These are phyloP conservation scores for Cyberlindnera euphorbiae DNA, from an alignment of 805 yeast genomes.

Conservation along the genomic window DNA sequence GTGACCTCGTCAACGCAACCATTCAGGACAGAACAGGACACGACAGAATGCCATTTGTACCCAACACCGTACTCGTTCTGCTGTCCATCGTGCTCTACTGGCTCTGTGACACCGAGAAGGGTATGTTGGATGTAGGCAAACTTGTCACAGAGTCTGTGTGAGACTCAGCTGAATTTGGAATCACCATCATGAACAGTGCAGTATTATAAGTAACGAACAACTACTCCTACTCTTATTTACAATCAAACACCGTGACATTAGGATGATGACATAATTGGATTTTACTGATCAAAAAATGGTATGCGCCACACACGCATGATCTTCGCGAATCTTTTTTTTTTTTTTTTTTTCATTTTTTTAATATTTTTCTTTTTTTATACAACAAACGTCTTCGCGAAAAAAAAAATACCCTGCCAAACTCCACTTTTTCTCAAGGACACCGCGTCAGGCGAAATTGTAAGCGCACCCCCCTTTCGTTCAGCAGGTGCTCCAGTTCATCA, in stretches of 20 bases:
- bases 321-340: neutral
- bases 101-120: constrained; percentile 30
- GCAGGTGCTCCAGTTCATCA: no score
- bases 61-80: constrained; percentile 30
- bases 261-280: neutral
- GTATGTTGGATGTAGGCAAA: constrained; percentile 26
- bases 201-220: neutral
- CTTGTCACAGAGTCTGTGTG: no score
- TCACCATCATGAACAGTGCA: neutral
- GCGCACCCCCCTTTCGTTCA: no score
- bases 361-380: no score
- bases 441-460: no score
- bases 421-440: no score
- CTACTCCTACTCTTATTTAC: neutral
- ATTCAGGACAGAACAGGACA: constrained; percentile 37
- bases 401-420: no score
- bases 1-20: constrained; percentile 33
- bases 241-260: no score
- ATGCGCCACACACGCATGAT: neutral
- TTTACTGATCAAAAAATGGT: no score
- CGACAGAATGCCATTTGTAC: constrained; percentile 34
- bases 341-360: no score
- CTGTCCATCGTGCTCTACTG: constrained; percentile 26
- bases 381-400: neutral
- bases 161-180: neutral